Conservation (phyloP, 2,329 filamentous ascomycete genomes). For the Cladosporium colombiae region DNA sequence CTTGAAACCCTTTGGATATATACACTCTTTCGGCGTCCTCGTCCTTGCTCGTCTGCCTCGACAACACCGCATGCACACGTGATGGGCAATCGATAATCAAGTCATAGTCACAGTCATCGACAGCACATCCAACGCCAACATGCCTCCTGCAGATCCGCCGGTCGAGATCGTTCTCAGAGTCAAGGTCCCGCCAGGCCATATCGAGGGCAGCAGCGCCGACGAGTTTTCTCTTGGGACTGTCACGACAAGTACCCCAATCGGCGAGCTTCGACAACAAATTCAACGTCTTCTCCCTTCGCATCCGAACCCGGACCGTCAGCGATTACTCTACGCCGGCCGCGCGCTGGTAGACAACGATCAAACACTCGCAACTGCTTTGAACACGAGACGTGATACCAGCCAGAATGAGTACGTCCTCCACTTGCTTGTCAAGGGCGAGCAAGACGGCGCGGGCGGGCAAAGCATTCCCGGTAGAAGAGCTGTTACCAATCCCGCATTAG, state of each 20-base stretch:
- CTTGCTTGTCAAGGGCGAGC: slow-evolving; percentile 33
- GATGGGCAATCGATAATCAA: neutral
- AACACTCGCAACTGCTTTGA: slow-evolving; percentile 53
- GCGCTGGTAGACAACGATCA: slow-evolving; percentile 52
- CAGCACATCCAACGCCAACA: slow-evolving; percentile 12
- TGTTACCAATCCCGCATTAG: slow-evolving; percentile 17
- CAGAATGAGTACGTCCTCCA: slow-evolving; percentile 39
- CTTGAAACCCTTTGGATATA: neutral
- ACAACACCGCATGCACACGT: neutral
- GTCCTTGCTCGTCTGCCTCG: neutral
- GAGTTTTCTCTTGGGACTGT: slow-evolving; percentile 33
- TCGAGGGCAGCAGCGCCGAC: slow-evolving; percentile 28
- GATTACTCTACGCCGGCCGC: slow-evolving; percentile 60
- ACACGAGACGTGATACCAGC: slow-evolving; percentile 50
- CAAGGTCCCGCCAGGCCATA: slow-evolving; percentile 37
- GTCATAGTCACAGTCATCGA: neutral
- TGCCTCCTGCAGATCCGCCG: slow-evolving; percentile 36
- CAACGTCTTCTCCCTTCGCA: slow-evolving; percentile 50
- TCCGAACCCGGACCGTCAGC: slow-evolving; percentile 51
- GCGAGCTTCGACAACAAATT: slow-evolving; percentile 55
- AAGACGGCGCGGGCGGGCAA: neutral
- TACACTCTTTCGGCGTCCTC: neutral
- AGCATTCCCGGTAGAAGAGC: slow-evolving; percentile 11
- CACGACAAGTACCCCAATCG: slow-evolving; percentile 46
- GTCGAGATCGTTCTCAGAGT: slow-evolving; percentile 32